Base-by-base conservation (phyloP, 176 grass and related monocot species). In the Phoenix dactylifera region DNA sequence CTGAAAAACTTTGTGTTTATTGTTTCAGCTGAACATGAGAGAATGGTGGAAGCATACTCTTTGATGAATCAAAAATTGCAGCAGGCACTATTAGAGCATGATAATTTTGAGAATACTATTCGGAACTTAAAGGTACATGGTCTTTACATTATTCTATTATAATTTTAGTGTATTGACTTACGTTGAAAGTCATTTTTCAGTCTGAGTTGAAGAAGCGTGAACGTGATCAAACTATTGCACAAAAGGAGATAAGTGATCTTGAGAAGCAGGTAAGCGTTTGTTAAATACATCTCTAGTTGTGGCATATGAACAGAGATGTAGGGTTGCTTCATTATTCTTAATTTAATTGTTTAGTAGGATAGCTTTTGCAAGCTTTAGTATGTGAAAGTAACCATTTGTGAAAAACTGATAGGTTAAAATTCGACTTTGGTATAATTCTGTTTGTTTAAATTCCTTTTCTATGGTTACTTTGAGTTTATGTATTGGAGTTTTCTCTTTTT, bases 31-130 rank as follows among this genome's bases (percentile, higher is more conserved):
- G 93, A 98, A 60, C 93, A 98, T 52, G 87, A 83, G 73, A 92
- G 93, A 60, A 83, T 98, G 93, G 67, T 82, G 5, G 84, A 98
- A 73, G 76, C 93, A 30, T 98, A 92, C 63, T 70, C 88, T 59
- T 66, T 98, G 66, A 87, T 98, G 76, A 86, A 88, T 54, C 79
- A 98, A 78, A 98, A 92, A 72, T 74, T 98, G 79, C 87, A 98
- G 66, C 93, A 92, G 62, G 79, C 93, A 75, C 66, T 92, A 35
- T 59, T 92, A 57, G 93, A 89, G 64, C 87, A 98, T 65, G 93
- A 88, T 54, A 98, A 86, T 80, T 85, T 98, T 79, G 87, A 98
- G 65, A 89, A 74, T 57, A 80, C 60, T 26, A 89, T 92, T 54
- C 74, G 87, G 67, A 92, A 87, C 58, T 73, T 98, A 54, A 92